Base-by-base conservation (phyloP, 805 yeast genomes). In the Nakazawaea anatomiae region DNA sequence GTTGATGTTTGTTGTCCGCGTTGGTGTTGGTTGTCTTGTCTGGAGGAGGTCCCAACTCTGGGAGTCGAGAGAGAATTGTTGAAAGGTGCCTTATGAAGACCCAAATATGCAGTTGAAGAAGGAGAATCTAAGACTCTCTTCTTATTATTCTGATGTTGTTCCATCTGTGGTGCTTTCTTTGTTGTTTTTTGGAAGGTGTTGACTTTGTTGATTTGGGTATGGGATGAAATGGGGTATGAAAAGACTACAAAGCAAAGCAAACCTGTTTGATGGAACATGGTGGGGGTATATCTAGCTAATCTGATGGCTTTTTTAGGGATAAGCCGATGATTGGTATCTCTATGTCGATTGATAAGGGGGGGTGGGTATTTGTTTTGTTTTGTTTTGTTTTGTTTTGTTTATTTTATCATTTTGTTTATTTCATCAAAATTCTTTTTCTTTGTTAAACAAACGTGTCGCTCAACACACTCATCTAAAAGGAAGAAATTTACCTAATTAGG, bases 1-100 rank as follows among this genome's bases (percentile, higher is more conserved):
- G 46, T 25, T 3, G 39, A 38, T 9, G 38, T 39, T 10, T 34
- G 30, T 29, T 38, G 48, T 28, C 12, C 36, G 8, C 14, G 36
- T 30, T 14, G 28, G 27, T 45, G 34, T 38, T 35, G 36, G 3
- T 14, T 11, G 35, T n/a, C 28, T 14, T 6, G 28, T 12, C 39
- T 12, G 30, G 12, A 8, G n/a, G 9, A 7, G 10, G 5, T n/a
- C 27, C 27, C 18, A 11, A 43, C 49, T 7, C 38, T 39, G 4
- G 71, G 71, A 4, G 55, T 44, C 7, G 55, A 52, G 11, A 66
- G 51, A 5, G 59, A 53, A 9, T 64, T 18, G 3, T 18, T 63
- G 29, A 7, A 55, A 66, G 28, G 53, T 36, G 48, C 39, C 14
- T 44, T 35, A 5, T 8, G 9, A 8, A 25, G n/a, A 40, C 31